phyloP scores from a whole-genome alignment of 2,329 filamentous ascomycete genomes.

The Monilinia vaccinii-corymbosi region DNA sequence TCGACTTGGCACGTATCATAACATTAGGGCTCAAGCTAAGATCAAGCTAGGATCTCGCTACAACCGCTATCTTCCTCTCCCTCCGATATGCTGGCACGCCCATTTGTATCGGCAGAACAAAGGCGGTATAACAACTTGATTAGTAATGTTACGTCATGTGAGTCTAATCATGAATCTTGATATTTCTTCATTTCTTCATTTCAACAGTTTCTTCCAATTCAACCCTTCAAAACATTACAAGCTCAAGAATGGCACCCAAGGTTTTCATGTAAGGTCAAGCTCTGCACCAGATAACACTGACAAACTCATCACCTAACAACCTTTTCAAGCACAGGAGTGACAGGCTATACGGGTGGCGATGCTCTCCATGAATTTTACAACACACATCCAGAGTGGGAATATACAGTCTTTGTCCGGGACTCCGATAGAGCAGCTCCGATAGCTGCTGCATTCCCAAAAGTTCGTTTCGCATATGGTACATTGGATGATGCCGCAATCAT shows the following conservation, averaged over 20 bases:
- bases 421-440: slow-evolving; percentile 39
- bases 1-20: too few species aligned
- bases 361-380: slow-evolving; percentile 35
- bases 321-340: slow-evolving; percentile 2
- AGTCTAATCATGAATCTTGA: too few species aligned
- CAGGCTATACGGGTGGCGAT: slow-evolving; percentile 35
- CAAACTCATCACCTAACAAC: not conserved
- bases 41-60: too few species aligned
- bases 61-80: too few species aligned
- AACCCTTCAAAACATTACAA: not conserved
- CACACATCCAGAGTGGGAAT: slow-evolving; percentile 39
- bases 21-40: too few species aligned
- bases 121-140: too few species aligned
- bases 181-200: too few species aligned
- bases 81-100: too few species aligned
- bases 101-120: too few species aligned
- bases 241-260: slow-evolving; percentile 20
- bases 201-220: too few species aligned
- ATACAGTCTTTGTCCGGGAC: slow-evolving; percentile 41
- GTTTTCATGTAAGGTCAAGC: slow-evolving; percentile 24
- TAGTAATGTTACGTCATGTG: too few species aligned
- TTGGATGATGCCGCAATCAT: slow-evolving; percentile 37
- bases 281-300: not conserved
- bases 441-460: slow-evolving; percentile 36
- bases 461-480: slow-evolving; percentile 43